Evolutionary conservation across 768 basidiomycete genomes (phyloP), one percentile per base, ranked within the genome.

Genomic region (Boletus reticuloceps): DNA sequence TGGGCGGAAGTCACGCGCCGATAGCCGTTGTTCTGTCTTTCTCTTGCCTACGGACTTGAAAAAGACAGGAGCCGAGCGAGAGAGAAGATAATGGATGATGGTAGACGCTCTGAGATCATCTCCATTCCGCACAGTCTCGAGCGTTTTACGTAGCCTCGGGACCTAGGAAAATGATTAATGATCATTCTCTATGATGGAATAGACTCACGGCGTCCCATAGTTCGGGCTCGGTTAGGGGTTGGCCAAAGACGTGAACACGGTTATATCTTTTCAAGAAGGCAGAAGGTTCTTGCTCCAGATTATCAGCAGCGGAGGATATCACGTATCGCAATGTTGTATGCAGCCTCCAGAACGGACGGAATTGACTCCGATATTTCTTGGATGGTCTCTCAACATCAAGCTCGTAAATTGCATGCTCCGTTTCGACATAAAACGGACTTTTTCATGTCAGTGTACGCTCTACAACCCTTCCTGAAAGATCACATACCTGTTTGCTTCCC

Each of bases 341-440:
- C 0, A 81, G 76, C 1, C 69, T 69, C 59, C 79, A 80, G 65
- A 87, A 89, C 4, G 77, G 62, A 22, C 68, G 63, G 48, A 79
- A 84, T 22, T 54, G 51, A 11, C 40, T 59, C 10, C 61, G 58
- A 52, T 90, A 91, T 20, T 54, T 60, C 19, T 64, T 60, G 2
- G 80, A 75, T 0, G 88, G 83, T 1, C 37, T 49, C 32, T 20
- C 11, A 8, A 50, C 61, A 17, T 72, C 68, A 27, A 91, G 69
- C 34, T 82, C 78, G 64, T 89, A 90, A 76, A 82, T 83, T 0
- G 86, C 85, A 50, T 75, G 78, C 17, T 74, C 58, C 0, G 89
- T 89, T 59, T 89, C 82, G 22, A 92, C 74, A 54, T 76, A 88
- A 11, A 89, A 69, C 2, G 85, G 81, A 17, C 89, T 90, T 58